Percentiles rank a stretch among this genome's conserved stretches.
Evolutionary conservation across 805 yeast species (phyloP).

Genomic region (Hanseniaspora nectarophila): DNA sequence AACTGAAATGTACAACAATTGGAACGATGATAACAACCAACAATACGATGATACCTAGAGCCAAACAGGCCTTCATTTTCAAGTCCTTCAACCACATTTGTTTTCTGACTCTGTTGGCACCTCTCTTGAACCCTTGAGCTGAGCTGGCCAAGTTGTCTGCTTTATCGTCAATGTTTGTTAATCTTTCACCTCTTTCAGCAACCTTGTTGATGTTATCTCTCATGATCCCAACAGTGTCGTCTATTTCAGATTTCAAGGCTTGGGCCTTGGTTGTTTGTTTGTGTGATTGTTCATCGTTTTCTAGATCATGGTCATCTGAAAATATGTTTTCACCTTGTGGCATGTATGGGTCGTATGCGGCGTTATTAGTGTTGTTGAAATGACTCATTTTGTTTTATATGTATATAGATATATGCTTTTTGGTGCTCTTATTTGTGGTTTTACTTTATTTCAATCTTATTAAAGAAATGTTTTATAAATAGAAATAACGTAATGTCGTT

Average conservation of each 20-base stretch:
- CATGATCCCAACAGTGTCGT: slow-evolving; percentile 95
- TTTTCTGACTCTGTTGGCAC: slow-evolving; percentile 93
- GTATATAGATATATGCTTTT: too few species aligned
- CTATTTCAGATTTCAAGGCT: slow-evolving; percentile 77
- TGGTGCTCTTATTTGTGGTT: too few species aligned
- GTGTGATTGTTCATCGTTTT: slow-evolving; percentile 15
- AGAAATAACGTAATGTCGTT: too few species aligned
- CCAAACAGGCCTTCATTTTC: slow-evolving; percentile 87
- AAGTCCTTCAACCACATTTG: slow-evolving; percentile 99
- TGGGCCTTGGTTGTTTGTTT: slow-evolving; percentile 47
- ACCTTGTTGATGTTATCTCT: slow-evolving; percentile 92
- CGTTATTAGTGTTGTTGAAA: slow-evolving; percentile 43
- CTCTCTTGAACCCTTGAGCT: slow-evolving; percentile 90
- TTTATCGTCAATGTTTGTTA: slow-evolving; percentile 82
- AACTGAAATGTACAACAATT: slow-evolving; percentile 74
- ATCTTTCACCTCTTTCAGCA: slow-evolving; percentile 84
- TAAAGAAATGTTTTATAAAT: too few species aligned
- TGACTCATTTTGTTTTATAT: slow-evolving; percentile 1
- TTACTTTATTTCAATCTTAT: too few species aligned
- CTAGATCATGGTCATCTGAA: slow-evolving; percentile 12
- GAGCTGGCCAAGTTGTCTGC: slow-evolving; percentile 84
- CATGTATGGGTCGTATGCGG: slow-evolving; percentile 76
- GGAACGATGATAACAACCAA: slow-evolving; percentile 85
- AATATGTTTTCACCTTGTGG: slow-evolving; percentile 41
- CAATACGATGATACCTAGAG: slow-evolving; percentile 66